These are phyloP conservation scores for Vitis hybrid DNA, from an alignment of 177 flowering plant genomes.

Conservation along the genomic window DNA sequence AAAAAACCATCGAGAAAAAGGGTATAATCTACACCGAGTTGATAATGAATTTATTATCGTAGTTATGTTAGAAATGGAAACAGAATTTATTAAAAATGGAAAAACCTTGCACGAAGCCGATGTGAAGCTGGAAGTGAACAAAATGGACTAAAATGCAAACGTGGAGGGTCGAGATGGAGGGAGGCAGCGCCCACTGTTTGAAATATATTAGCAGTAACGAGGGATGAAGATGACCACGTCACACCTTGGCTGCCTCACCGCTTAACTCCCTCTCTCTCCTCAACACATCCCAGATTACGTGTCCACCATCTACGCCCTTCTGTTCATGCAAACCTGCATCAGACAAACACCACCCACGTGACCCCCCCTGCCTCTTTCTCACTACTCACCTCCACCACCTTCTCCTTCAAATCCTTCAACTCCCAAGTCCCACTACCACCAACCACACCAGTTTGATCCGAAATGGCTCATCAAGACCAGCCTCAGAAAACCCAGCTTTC, in stretches of 20 bases:
- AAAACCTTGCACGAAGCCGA: not conserved
- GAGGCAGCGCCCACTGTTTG: too few relatives aligned
- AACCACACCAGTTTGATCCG: too few relatives aligned
- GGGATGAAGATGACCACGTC: too few relatives aligned
- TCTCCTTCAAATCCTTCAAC: not conserved
- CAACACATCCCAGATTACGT: too few relatives aligned
- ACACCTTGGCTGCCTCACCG: not conserved
- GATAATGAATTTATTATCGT: too few relatives aligned
- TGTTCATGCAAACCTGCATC: not conserved
- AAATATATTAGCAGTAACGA: too few relatives aligned
- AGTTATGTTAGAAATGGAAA: not conserved
- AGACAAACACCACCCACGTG: slow-evolving; percentile 1
- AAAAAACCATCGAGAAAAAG: too few relatives aligned
- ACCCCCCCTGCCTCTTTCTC: not conserved
- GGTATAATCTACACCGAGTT: too few relatives aligned
- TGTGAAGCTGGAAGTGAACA: too few relatives aligned
- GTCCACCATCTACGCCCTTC: not conserved
- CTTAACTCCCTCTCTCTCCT: not conserved
- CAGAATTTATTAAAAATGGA: not conserved
- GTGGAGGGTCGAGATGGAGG: too few relatives aligned
- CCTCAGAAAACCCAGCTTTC: slow-evolving; percentile 4
- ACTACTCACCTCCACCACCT: not conserved
- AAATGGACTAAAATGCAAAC: too few relatives aligned
- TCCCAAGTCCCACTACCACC: not conserved
- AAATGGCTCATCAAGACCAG: slow-evolving; percentile 1